A percentile compares a stretch with the other conserved stretches of the same genome.
These are phyloP conservation scores for Pelargonium myrrhifolium DNA, from an alignment of 441 rosid genomes.

Conservation along the genomic window DNA sequence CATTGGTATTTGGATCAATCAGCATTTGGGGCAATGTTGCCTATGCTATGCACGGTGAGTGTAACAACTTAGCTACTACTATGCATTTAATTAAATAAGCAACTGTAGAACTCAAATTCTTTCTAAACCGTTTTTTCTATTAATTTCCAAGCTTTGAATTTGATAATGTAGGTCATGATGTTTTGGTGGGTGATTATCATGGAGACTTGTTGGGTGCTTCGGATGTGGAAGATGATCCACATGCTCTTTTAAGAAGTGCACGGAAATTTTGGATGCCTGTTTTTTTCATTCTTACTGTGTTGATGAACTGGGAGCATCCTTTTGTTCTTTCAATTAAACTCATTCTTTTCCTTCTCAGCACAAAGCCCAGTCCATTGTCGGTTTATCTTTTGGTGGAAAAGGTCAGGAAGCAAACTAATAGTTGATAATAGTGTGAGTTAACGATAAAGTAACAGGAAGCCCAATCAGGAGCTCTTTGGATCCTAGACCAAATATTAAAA, in stretches of 20 bases:
- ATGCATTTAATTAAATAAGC: background rate
- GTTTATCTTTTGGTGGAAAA: slow-evolving; percentile 41
- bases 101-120: background rate
- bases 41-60: slow-evolving; percentile 42
- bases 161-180: slow-evolving; percentile 28
- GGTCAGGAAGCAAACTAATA: slow-evolving; percentile 27
- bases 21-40: slow-evolving; percentile 20
- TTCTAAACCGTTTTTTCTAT: background rate
- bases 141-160: slow-evolving; percentile 6
- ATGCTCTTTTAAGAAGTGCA: slow-evolving; percentile 23
- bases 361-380: slow-evolving; percentile 46
- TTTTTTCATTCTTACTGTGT: slow-evolving; percentile 32
- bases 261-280: slow-evolving; percentile 45
- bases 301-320: slow-evolving; percentile 37
- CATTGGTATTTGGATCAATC: slow-evolving; percentile 27
- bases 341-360: slow-evolving; percentile 37
- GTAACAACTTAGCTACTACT: background rate
- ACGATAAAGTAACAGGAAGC: background rate
- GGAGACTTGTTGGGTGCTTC: slow-evolving; percentile 16
- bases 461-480: background rate
- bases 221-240: slow-evolving; percentile 21
- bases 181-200: slow-evolving; percentile 24
- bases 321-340: slow-evolving; percentile 23
- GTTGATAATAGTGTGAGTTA: background rate
- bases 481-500: background rate